Evolutionary conservation across 2,329 filamentous ascomycete genomes (phyloP).

Genomic region (Nothopassalora personata): DNA sequence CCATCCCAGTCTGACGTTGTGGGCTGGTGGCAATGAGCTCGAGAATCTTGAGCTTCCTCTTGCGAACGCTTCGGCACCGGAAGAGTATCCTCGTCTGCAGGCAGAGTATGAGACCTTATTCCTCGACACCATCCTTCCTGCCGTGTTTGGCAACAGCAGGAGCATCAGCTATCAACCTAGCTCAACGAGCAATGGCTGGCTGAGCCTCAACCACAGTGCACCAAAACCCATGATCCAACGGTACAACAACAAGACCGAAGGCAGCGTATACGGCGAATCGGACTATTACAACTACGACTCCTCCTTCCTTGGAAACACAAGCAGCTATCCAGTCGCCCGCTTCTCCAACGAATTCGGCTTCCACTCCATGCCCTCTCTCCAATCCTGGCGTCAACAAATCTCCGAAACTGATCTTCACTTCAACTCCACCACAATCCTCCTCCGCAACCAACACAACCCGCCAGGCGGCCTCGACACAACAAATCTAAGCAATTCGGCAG

Average conservation of each 20-base stretch:
- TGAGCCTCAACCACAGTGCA: slow-evolving; percentile 49
- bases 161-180: slow-evolving; percentile 58
- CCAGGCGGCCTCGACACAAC: slow-evolving; percentile 44
- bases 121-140: slow-evolving; percentile 50
- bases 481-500: slow-evolving; percentile 41
- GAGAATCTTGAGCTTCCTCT: slow-evolving; percentile 50
- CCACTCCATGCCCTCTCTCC: slow-evolving; percentile 57
- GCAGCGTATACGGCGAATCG: slow-evolving; percentile 55
- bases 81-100: slow-evolving; percentile 39
- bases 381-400: slow-evolving; percentile 54
- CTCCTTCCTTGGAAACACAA: slow-evolving; percentile 49
- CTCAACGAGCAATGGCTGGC: slow-evolving; percentile 56
- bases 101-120: slow-evolving; percentile 56
- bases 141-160: slow-evolving; percentile 53
- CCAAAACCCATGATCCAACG: slow-evolving; percentile 48
- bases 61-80: slow-evolving; percentile 39
- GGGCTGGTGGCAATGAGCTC: slow-evolving; percentile 51
- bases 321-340: slow-evolving; percentile 52
- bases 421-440: slow-evolving; percentile 52
- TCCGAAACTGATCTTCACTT: slow-evolving; percentile 49
- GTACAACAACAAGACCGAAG: slow-evolving; percentile 50
- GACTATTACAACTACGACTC: slow-evolving; percentile 54
- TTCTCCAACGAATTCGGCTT: slow-evolving; percentile 62
- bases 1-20: slow-evolving; percentile 44
- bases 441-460: slow-evolving; percentile 58